phyloP scores from a whole-genome alignment of 345 rosid species.

The Psidium friedrichsthalianum region DNA sequence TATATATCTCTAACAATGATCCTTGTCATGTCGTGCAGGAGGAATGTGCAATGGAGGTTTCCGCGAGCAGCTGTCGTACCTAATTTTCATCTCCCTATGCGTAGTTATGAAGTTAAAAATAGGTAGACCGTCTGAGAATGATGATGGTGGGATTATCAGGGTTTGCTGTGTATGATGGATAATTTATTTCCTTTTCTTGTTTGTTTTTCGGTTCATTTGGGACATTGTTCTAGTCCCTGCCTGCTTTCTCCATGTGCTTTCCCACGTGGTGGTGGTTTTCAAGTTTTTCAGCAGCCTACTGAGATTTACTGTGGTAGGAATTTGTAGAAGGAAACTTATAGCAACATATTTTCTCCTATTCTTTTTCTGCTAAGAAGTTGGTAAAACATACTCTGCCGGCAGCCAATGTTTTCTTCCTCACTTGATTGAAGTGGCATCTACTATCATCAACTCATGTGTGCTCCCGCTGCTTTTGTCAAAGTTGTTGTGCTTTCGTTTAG shows the following conservation, averaged over 20 bases:
- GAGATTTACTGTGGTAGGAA: background rate
- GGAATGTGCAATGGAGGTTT: conserved; percentile 37
- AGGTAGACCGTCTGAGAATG: conserved; percentile 17
- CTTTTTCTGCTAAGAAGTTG: background rate
- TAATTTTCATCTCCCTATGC: conserved; percentile 78
- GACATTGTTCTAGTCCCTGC: background rate
- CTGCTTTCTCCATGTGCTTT: background rate
- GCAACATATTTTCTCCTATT: background rate
- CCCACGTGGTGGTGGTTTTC: background rate
- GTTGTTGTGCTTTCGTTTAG: background rate
- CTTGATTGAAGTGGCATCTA: background rate
- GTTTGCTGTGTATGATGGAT: background rate
- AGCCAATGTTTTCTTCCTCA: background rate
- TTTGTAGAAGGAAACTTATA: background rate
- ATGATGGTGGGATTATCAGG: background rate
- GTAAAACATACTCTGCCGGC: background rate
- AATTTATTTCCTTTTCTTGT: background rate
- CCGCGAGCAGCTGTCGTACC: conserved; percentile 68
- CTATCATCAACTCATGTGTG: background rate
- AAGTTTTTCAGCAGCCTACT: background rate
- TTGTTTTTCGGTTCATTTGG: background rate
- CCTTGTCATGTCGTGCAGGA: conserved; percentile 8
- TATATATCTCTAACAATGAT: background rate
- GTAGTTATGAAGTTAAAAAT: conserved; percentile 75
- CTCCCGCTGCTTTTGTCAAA: background rate